Base-by-base conservation (phyloP, 805 yeast genomes). In the Isabelozyma heimii region DNA sequence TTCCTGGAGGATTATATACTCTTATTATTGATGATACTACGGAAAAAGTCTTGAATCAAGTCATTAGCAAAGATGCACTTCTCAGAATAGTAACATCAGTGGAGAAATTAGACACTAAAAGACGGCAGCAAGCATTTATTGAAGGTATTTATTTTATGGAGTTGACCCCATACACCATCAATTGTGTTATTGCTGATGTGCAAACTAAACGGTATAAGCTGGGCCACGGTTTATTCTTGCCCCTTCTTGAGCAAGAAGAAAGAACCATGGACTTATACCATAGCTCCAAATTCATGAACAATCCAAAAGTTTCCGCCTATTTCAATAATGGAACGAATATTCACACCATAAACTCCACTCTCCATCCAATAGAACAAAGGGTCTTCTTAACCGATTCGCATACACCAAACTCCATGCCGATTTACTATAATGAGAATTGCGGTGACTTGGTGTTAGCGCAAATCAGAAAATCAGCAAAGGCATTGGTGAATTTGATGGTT, bases 71-170 rank as follows among this genome's bases (percentile, higher is more conserved):
- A 43, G 78, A 72, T 41, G 79, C 76, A 27, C 63, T 84, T 10
- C 66, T 84, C 8, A 66, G 80, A 37, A 61, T 79, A 43, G 88
- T 83, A 7, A 79, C 86, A 2, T 83, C 89, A 12, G 75, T 88
- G 14, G 91, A 85, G 58, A 66, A 72, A 52, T 72, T 89, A 15
- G 92, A 87, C 55, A 73, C 79, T 24, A 72, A 69, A 40, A 76
- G 96, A 53, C 79, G 79, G 40, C 77, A 83, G 14, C 85, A 83
- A 63, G 66, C 80, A 2, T 82, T 84, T 15, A 75, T 89, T 42
- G 92, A 87, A 55, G 97, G 91, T 6, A 72, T 94, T 8, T 94
- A 94, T 66, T 69, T 94, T 26, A 66, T 90, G 14, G 88, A 87
- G 45, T 91, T 96, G 0, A 67, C 83, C 5, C 67, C 70, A 35